Conservation (phyloP, 2,329 filamentous ascomycete genomes). For the Geoglossum cookeanum region DNA sequence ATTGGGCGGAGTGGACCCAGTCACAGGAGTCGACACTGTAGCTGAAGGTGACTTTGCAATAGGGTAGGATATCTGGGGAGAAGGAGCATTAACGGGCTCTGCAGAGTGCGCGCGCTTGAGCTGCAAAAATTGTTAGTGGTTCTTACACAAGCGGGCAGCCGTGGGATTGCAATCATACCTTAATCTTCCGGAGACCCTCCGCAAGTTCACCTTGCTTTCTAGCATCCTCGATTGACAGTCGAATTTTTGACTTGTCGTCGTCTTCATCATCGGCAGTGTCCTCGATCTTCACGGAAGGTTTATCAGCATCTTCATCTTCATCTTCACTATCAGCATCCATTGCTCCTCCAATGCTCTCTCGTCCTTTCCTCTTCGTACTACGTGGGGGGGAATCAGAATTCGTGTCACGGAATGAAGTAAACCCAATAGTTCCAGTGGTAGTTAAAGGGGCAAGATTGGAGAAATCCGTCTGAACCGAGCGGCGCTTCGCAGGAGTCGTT, state of each 20-base stretch:
- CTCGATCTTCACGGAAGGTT: constrained; percentile 49
- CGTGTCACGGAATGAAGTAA: constrained; percentile 67
- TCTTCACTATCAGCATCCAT: constrained; percentile 32
- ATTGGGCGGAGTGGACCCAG: constrained; percentile 15
- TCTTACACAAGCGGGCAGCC: neutral
- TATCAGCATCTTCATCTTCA: constrained; percentile 40
- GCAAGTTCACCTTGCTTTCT: constrained; percentile 55
- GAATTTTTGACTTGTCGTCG: constrained; percentile 32
- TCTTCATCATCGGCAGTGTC: constrained; percentile 37
- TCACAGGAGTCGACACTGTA: constrained; percentile 23
- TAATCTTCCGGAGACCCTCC: constrained; percentile 66
- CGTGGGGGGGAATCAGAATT: constrained; percentile 26
- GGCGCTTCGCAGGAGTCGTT: constrained; percentile 47
- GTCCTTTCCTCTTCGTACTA: constrained; percentile 26
- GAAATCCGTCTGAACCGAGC: constrained; percentile 71
- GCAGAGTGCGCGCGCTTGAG: constrained; percentile 65
- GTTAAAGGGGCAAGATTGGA: constrained; percentile 70
- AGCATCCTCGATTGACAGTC: constrained; percentile 49
- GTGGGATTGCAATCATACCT: constrained; percentile 31
- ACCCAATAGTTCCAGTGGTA: constrained; percentile 72
- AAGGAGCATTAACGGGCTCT: constrained; percentile 37
- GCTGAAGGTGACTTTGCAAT: constrained; percentile 10
- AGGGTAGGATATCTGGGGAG: constrained; percentile 28
- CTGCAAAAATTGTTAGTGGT: constrained; percentile 25
- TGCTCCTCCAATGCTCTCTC: constrained; percentile 43